phyloP scores from a whole-genome alignment of 345 rosid species.

The Lenwebbia sp. region DNA sequence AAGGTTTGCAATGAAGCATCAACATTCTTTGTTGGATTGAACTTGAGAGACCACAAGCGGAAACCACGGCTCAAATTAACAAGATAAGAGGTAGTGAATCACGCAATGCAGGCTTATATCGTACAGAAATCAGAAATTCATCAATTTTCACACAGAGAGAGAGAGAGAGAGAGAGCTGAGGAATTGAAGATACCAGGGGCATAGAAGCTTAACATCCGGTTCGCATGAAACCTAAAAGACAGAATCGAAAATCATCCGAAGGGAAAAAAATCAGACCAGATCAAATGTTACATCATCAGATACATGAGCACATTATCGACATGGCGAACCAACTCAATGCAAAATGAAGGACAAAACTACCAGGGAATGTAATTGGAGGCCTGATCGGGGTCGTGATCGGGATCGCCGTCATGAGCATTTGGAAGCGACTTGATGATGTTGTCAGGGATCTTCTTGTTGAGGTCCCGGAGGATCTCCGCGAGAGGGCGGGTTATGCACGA shows the following conservation, averaged over 20 bases:
- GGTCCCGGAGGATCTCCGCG: conserved; percentile 92
- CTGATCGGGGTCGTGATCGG: conserved; percentile 9
- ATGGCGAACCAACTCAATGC: not conserved
- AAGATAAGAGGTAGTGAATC: not conserved
- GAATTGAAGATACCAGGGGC: conserved; percentile 65
- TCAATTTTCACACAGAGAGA: not conserved
- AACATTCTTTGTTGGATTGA: not conserved
- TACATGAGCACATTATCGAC: not conserved
- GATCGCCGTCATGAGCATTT: conserved; percentile 4
- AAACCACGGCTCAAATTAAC: not conserved
- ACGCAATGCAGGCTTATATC: not conserved
- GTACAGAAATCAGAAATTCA: not conserved
- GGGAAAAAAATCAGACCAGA: not conserved
- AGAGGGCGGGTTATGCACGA: conserved; percentile 86
- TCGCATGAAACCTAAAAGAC: conserved; percentile 75
- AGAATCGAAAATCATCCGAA: not conserved
- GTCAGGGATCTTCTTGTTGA: conserved; percentile 90
- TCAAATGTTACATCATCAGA: not conserved
- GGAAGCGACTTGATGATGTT: conserved; percentile 50
- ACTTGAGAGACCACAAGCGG: not conserved
- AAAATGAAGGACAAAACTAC: conserved; percentile 13
- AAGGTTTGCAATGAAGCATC: not conserved
- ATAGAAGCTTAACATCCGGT: conserved; percentile 94
- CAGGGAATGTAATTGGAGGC: conserved; percentile 63
- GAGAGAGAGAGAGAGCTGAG: not conserved